A percentile compares a stretch with the other conserved stretches of the same genome.
These are phyloP conservation scores for Colletotrichum sp. DNA, from an alignment of 2,329 filamentous ascomycete genomes.

Conservation along the genomic window DNA sequence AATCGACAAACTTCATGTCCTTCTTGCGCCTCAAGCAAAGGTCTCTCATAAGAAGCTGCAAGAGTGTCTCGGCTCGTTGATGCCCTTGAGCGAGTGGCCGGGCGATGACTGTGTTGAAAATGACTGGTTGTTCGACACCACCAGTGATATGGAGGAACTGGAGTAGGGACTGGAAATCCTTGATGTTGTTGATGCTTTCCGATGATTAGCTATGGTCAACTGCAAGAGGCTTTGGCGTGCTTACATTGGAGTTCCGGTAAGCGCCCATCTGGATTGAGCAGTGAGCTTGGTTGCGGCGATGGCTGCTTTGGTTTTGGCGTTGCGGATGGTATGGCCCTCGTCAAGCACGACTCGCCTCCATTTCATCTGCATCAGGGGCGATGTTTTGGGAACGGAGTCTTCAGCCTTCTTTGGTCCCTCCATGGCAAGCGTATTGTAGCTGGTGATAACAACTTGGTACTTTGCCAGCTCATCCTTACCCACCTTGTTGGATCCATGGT, in stretches of 20 bases:
- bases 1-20: conserved; percentile 86
- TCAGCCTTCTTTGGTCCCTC: conserved; percentile 50
- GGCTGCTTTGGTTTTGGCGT: conserved; percentile 74
- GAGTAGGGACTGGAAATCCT: conserved; percentile 80
- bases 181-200: conserved; percentile 73
- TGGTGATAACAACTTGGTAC: conserved; percentile 82
- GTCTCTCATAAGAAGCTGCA: conserved; percentile 80
- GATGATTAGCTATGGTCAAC: neutral
- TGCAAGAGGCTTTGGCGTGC: conserved; percentile 23
- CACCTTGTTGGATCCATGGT: conserved; percentile 70
- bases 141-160: conserved; percentile 79
- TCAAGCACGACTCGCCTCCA: conserved; percentile 85
- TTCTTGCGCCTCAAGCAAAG: conserved; percentile 84
- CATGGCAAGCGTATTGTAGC: conserved; percentile 76
- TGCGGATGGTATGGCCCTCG: conserved; percentile 84
- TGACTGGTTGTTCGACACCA: conserved; percentile 72
- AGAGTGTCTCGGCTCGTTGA: conserved; percentile 62
- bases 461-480: conserved; percentile 62
- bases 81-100: conserved; percentile 68
- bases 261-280: conserved; percentile 77
- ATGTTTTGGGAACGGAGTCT: neutral
- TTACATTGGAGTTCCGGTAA: conserved; percentile 81
- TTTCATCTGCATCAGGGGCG: conserved; percentile 49
- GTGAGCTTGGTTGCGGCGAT: conserved; percentile 70
- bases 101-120: conserved; percentile 77